phyloP scores from a whole-genome alignment of 2,329 filamentous ascomycete species.

The Penicillium sp. region DNA sequence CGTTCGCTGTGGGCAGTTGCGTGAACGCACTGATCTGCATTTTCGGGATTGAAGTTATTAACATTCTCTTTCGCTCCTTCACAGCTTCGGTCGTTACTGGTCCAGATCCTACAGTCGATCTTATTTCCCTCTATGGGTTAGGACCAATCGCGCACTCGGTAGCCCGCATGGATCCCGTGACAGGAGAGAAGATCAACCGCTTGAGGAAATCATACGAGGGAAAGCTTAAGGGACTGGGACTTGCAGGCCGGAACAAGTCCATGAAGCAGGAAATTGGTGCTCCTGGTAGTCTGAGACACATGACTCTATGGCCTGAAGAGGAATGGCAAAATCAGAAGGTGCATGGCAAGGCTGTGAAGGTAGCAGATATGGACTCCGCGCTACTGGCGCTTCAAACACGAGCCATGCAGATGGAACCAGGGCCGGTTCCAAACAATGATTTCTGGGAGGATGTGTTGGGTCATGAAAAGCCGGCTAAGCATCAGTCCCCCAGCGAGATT shows the following conservation, averaged over 20 bases:
- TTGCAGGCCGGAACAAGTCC: constrained; percentile 49
- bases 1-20: constrained; percentile 31
- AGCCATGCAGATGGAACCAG: constrained; percentile 49
- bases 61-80: constrained; percentile 35
- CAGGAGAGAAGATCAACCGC: constrained; percentile 63
- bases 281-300: constrained; percentile 38
- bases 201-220: constrained; percentile 55
- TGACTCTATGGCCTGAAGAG: constrained; percentile 49
- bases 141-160: constrained; percentile 56
- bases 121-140: constrained; percentile 58
- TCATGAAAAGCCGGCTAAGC: constrained; percentile 45
- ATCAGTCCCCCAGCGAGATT: constrained; percentile 27
- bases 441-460: constrained; percentile 50
- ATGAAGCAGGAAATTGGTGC: constrained; percentile 43
- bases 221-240: constrained; percentile 46
- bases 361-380: constrained; percentile 41
- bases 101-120: constrained; percentile 56
- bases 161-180: constrained; percentile 56
- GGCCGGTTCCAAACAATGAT: constrained; percentile 44
- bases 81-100: constrained; percentile 49
- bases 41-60: constrained; percentile 41
- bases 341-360: constrained; percentile 45
- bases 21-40: constrained; percentile 24
- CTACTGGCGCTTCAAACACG: constrained; percentile 41
- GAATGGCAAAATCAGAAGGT: constrained; percentile 52